These are phyloP conservation scores for Mortierella sp. DNA, from an alignment of 371 early-diverging fungal species.

Conservation along the genomic window DNA sequence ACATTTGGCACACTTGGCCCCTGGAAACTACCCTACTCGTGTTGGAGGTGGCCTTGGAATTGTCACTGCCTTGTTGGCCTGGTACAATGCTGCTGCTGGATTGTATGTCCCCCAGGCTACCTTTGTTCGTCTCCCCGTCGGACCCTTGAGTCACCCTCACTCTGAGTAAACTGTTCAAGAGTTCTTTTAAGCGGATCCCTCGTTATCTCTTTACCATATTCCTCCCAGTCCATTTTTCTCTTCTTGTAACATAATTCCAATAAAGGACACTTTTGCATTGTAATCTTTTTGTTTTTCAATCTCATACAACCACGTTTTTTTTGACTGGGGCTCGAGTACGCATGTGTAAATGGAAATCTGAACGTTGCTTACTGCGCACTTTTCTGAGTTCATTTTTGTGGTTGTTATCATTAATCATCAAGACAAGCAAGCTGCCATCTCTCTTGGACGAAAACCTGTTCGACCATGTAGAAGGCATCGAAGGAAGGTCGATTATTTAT, in stretches of 20 bases:
- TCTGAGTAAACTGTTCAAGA: neutral
- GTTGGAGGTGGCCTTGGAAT: conserved; percentile 75
- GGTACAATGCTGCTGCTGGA: conserved; percentile 77
- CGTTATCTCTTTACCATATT: neutral
- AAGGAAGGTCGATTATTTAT: neutral
- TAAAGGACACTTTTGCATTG: neutral
- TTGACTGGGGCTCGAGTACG: neutral
- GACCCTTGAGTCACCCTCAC: conserved; percentile 30
- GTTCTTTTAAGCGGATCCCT: neutral
- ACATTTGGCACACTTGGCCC: conserved; percentile 53
- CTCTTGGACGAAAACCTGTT: neutral
- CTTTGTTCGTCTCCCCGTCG: conserved; percentile 68
- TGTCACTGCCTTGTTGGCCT: conserved; percentile 73
- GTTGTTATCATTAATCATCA: neutral
- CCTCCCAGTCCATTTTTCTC: neutral
- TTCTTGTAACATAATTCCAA: neutral
- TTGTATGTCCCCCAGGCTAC: conserved; percentile 69
- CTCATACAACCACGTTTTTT: neutral
- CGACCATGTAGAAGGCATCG: neutral
- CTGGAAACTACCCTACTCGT: conserved; percentile 17
- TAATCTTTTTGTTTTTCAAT: neutral
- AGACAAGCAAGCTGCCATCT: neutral
- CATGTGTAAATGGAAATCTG: neutral
- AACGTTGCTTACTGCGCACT: conserved; percentile 7
- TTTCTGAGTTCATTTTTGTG: neutral